Conservation (phyloP, 441 rosid genomes). For the Populus hybrid region DNA sequence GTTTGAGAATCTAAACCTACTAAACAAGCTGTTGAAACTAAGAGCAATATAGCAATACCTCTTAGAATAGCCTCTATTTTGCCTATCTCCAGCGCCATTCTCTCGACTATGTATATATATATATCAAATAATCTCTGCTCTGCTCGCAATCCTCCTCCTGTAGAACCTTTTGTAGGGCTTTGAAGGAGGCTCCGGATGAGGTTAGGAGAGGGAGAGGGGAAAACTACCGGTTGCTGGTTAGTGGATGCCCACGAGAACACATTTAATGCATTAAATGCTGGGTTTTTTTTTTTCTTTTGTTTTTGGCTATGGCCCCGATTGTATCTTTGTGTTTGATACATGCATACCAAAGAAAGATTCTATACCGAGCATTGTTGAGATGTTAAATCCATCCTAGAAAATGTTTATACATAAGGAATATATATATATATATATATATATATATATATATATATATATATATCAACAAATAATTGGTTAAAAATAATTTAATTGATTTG, state of each 20-base stretch:
- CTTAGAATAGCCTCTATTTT: slow-evolving; percentile 40
- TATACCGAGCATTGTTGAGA: too few species aligned
- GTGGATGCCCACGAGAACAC: background rate
- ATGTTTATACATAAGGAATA: too few species aligned
- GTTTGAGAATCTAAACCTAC: slow-evolving; percentile 45
- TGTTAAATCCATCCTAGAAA: too few species aligned
- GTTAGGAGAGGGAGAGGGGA: too few species aligned
- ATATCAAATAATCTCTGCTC: background rate
- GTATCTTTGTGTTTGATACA: background rate
- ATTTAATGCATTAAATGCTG: background rate
- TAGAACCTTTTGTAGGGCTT: background rate
- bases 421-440: too few species aligned
- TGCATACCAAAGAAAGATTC: too few species aligned
- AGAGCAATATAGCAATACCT: slow-evolving; percentile 28
- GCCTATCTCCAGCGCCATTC: background rate
- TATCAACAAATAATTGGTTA: too few species aligned
- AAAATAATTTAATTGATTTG: too few species aligned
- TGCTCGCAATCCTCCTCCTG: background rate
- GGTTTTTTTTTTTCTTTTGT: background rate
- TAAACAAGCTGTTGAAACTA: slow-evolving; percentile 34
- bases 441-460: too few species aligned
- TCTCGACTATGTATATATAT: background rate
- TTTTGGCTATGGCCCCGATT: background rate
- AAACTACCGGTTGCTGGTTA: background rate
- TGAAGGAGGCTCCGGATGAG: background rate